Evolutionary conservation across 345 rosid species (phyloP), one percentile per base, ranked within the genome.

Genomic region (Eucalyptus coolabah): DNA sequence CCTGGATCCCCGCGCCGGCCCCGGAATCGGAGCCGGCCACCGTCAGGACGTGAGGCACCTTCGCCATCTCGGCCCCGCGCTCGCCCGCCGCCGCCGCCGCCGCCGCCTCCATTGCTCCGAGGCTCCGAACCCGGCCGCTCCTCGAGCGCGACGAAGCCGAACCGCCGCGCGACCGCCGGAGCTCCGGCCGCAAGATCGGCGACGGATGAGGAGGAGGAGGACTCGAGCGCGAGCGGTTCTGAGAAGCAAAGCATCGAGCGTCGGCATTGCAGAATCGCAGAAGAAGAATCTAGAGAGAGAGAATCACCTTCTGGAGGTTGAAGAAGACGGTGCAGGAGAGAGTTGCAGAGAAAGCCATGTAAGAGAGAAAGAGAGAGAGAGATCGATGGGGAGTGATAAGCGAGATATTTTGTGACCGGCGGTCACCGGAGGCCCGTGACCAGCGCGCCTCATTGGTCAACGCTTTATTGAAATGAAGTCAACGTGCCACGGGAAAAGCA

Each of bases 11-110:
- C 37, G 99, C 99, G 56, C 98, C 99, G 26, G 96, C 96, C 8
- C 99, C 99, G 8, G 99, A 98, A 93, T 98, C 99, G 19, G 99
- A 98, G 32, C 99, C 99, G 34, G 98, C 99, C 63, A 98, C 97
- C 2, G 96, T 95, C 87, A 97, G 56, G 10, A 98, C 97, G 83
- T 97, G 99, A 18, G 98, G 96, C 40, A 93, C 89, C 91, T 90
- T 95, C 88, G 15, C 59, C 87, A 51, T 77, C 65, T 26, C 89
- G 9, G 86, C 87, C 4, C 89, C 88, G 60, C 86, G 56, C 63
- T 87, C 90, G n/a, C 24, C 60, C 19, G 65, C 32, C 87, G 86
- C 91, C 28, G 1, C 63, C n/a, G 1, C 63, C n/a, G 15, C 83
- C 87, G 83, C 90, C 50, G 69, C 92, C 81, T 89, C 89, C 93